Percentiles rank a stretch among this genome's conserved stretches.
Evolutionary conservation across 441 rosid genomes (phyloP).

Genomic region (Eutrema salsugineum): DNA sequence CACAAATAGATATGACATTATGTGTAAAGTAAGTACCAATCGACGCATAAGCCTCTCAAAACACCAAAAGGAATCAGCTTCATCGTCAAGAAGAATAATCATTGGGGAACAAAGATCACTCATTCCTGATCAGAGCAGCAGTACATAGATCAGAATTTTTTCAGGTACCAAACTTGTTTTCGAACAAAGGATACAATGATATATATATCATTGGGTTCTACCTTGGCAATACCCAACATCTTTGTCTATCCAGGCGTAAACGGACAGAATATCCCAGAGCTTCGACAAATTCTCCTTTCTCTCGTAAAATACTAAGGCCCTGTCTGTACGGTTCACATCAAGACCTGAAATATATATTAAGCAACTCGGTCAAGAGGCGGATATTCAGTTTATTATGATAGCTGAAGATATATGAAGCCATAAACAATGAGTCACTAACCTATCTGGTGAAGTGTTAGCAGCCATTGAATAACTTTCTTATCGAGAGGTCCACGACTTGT

Average conservation of each 20-base stretch:
- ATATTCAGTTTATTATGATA: not conserved
- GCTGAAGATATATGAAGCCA: constrained; percentile 3
- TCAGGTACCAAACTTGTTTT: not conserved
- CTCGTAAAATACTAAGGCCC: constrained; percentile 83
- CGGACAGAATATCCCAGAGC: constrained; percentile 93
- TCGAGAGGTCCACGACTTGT: constrained; percentile 56
- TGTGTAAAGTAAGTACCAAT: constrained; percentile 51
- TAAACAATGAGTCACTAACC: constrained; percentile 51
- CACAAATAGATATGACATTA: not conserved
- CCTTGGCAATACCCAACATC: constrained; percentile 98
- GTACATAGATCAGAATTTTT: not conserved
- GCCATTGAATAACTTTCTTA: constrained; percentile 78
- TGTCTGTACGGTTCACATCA: constrained; percentile 91
- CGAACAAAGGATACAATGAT: not conserved
- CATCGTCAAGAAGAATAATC: constrained; percentile 88
- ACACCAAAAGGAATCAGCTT: constrained; percentile 97
- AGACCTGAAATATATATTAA: constrained; percentile 51
- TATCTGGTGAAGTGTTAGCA: constrained; percentile 87
- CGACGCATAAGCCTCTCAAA: constrained; percentile 95
- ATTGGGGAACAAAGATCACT: constrained; percentile 98
- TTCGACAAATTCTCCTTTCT: constrained; percentile 82
- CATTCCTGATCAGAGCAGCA: constrained; percentile 61
- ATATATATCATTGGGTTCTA: constrained; percentile 8
- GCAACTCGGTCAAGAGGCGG: not conserved
- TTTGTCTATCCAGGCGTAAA: constrained; percentile 89